Conservation (phyloP, 2,329 filamentous ascomycete genomes). For the Plenodomus lindquistii region DNA sequence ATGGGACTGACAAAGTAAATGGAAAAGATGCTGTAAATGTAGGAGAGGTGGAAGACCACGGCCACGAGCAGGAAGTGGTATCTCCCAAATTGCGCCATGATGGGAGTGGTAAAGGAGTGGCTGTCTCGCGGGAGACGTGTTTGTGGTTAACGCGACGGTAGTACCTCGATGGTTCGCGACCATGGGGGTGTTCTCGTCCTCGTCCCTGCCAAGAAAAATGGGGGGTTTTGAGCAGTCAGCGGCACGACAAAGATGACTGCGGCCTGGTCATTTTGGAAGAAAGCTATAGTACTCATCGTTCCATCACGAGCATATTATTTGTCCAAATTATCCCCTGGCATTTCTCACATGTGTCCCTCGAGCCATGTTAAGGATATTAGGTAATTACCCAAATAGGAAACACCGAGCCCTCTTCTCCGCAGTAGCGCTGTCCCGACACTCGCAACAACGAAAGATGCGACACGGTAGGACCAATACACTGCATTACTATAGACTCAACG, state of each 20-base stretch:
- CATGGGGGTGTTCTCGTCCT: slow-evolving; percentile 14
- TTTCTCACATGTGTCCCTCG: background rate
- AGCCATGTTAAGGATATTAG: background rate
- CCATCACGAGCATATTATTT: no score
- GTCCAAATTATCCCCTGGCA: no score
- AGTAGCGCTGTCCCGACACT: slow-evolving; percentile 1
- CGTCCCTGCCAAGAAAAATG: slow-evolving; percentile 19
- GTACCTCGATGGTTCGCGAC: slow-evolving; percentile 32
- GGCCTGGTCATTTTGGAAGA: no score
- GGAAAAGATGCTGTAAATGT: slow-evolving; percentile 89
- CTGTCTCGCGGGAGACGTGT: slow-evolving; percentile 28
- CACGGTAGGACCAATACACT: no score
- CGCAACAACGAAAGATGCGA: background rate
- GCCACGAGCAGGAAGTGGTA: slow-evolving; percentile 86
- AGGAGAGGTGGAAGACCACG: slow-evolving; percentile 88
- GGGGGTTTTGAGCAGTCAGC: no score
- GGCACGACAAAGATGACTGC: no score
- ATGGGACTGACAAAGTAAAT: slow-evolving; percentile 99
- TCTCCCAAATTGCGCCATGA: slow-evolving; percentile 64
- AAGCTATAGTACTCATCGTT: no score
- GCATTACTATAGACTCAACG: slow-evolving; percentile 11
- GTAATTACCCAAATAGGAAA: slow-evolving; percentile 11
- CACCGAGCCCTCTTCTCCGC: slow-evolving; percentile 15
- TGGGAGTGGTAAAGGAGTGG: slow-evolving; percentile 22
- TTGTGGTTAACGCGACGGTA: slow-evolving; percentile 19